Percentiles rank a stretch among this genome's conserved stretches.
phyloP scores from a whole-genome alignment of 169 alveolate genomes.

The Plasmodium yoelii region DNA sequence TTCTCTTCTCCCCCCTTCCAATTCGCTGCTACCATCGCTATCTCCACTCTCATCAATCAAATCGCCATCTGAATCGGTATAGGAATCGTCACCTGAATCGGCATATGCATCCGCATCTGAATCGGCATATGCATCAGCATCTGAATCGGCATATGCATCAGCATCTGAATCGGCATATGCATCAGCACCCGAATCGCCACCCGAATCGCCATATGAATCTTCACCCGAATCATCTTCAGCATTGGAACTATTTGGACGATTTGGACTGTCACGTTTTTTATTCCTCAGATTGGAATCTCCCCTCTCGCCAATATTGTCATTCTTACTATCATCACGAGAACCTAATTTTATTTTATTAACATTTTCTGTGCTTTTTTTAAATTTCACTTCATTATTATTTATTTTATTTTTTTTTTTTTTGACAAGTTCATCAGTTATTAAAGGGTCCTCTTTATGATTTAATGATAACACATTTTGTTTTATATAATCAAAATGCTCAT shows the following conservation, averaged over 20 bases:
- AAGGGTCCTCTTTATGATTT: neutral
- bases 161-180: too few species aligned
- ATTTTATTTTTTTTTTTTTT: neutral
- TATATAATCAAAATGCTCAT: slow-evolving; percentile 68
- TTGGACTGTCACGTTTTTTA: neutral
- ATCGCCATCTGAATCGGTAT: neutral
- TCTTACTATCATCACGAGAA: too few species aligned
- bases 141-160: neutral
- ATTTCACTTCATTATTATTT: neutral
- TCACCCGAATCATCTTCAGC: neutral
- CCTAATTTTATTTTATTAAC: too few species aligned
- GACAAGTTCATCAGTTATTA: neutral
- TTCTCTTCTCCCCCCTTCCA: neutral
- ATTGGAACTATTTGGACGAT: slow-evolving; percentile 7
- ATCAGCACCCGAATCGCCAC: too few species aligned
- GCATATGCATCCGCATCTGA: neutral
- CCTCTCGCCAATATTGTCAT: too few species aligned
- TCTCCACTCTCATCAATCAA: neutral
- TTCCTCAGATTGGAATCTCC: neutral
- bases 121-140: neutral
- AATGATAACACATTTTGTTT: slow-evolving; percentile 26
- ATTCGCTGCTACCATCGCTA: neutral
- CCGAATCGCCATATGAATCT: too few species aligned
- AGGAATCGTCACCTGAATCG: neutral
- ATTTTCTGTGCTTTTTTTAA: too few species aligned